Evolutionary conservation across 495 filamentous ascomycete genomes (phyloP).

Genomic region (Aspergillus sclerotioniger): DNA sequence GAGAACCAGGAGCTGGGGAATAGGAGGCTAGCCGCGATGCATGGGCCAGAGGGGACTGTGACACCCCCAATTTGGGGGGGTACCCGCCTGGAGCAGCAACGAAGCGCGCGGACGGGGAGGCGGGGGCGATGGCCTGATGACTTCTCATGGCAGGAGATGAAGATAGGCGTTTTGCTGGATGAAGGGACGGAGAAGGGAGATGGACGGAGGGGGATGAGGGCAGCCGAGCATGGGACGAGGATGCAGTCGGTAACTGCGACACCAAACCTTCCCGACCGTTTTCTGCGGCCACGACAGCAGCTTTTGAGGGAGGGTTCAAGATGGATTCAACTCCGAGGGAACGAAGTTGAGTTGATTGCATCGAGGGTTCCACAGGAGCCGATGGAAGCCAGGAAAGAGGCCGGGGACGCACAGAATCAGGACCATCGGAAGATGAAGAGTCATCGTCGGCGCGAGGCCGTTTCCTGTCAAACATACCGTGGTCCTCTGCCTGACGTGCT

Average conservation of each 20-base stretch:
- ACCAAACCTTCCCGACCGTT: conserved; percentile 29
- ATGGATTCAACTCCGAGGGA: conserved; percentile 52
- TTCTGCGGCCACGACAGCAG: conserved; percentile 17
- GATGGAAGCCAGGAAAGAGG: conserved; percentile 41
- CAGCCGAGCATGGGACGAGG: conserved; percentile 33
- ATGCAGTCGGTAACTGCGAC: conserved; percentile 21
- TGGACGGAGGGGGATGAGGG: conserved; percentile 35
- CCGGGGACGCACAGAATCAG: conserved; percentile 32
- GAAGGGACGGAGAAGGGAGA: conserved; percentile 32
- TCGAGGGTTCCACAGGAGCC: conserved; percentile 38
- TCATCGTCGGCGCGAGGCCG: conserved; percentile 23
- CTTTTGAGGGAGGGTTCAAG: conserved; percentile 44
- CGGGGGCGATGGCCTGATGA: conserved; percentile 62
- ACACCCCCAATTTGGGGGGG: conserved; percentile 43
- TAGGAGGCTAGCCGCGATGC: conserved; percentile 31
- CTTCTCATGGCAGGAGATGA: conserved; percentile 40
- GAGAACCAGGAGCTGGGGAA: conserved; percentile 26
- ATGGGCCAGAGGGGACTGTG: conserved; percentile 48
- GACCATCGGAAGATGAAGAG: conserved; percentile 20
- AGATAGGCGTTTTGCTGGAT: conserved; percentile 28
- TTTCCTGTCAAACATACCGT: conserved; percentile 29
- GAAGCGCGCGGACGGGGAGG: conserved; percentile 56
- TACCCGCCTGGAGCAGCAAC: conserved; percentile 33
- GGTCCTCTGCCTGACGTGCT: conserved; percentile 23
- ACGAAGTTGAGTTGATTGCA: conserved; percentile 37